A percentile compares a stretch with the other conserved stretches of the same genome.
Evolutionary conservation across 2,329 filamentous ascomycete genomes (phyloP).

Genomic region (Didymella glomerata): DNA sequence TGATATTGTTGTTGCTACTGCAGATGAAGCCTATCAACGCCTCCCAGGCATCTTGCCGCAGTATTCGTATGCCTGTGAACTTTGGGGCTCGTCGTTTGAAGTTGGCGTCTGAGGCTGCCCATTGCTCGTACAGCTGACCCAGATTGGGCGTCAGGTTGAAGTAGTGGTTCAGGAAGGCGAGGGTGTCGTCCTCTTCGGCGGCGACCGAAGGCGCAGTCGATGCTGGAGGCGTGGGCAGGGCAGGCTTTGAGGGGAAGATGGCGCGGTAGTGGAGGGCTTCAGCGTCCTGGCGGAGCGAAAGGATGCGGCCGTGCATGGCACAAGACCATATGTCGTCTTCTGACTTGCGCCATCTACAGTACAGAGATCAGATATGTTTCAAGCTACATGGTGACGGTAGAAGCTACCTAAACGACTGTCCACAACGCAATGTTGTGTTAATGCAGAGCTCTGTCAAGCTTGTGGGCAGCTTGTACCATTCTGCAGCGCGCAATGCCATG

Average conservation of each 20-base stretch:
- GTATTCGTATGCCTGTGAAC: slow-evolving; percentile 89
- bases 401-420: slow-evolving; percentile 83
- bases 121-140: slow-evolving; percentile 79
- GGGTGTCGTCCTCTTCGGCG: slow-evolving; percentile 71
- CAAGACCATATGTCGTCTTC: slow-evolving; percentile 86
- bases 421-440: slow-evolving; percentile 91
- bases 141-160: slow-evolving; percentile 86
- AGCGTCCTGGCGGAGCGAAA: slow-evolving; percentile 84
- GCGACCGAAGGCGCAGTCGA: slow-evolving; percentile 38
- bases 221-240: slow-evolving; percentile 21
- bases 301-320: slow-evolving; percentile 81
- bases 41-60: slow-evolving; percentile 97
- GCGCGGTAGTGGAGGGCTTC: slow-evolving; percentile 81
- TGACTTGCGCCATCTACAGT: slow-evolving; percentile 83
- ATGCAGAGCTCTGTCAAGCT: slow-evolving; percentile 87
- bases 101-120: slow-evolving; percentile 85
- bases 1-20: slow-evolving; percentile 98
- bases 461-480: slow-evolving; percentile 88
- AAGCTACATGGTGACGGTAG: background rate
- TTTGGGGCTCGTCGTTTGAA: slow-evolving; percentile 86
- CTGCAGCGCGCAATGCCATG: slow-evolving; percentile 65
- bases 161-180: slow-evolving; percentile 80
- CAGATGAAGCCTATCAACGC: slow-evolving; percentile 94
- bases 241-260: slow-evolving; percentile 62
- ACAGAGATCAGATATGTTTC: slow-evolving; percentile 14